phyloP scores from a whole-genome alignment of 345 rosid genomes.

The Anacardium occidentale region DNA sequence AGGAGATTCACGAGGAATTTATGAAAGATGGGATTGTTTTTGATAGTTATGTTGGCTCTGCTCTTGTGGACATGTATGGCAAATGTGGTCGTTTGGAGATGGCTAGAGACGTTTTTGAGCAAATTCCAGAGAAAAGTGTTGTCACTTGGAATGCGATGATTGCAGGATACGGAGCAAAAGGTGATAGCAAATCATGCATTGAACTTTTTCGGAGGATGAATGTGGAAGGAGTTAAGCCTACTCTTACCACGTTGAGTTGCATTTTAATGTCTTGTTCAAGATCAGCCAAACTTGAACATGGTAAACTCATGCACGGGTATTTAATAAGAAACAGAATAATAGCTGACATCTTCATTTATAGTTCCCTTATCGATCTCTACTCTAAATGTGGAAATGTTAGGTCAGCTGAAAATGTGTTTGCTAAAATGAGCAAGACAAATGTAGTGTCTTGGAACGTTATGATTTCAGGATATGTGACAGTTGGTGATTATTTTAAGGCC shows the following conservation, averaged over 20 bases:
- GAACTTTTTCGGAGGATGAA: constrained; percentile 54
- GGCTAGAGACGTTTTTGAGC: constrained; percentile 55
- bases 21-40: constrained; percentile 28
- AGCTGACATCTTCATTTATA: constrained; percentile 36
- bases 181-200: constrained; percentile 53
- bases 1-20: constrained; percentile 48
- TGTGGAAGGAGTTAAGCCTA: constrained; percentile 47
- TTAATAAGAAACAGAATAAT: constrained; percentile 38
- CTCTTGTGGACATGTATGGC: constrained; percentile 74
- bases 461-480: constrained; percentile 57
- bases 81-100: constrained; percentile 59
- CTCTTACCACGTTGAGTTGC: constrained; percentile 54
- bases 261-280: constrained; percentile 57
- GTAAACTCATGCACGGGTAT: constrained; percentile 56
- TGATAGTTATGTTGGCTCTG: constrained; percentile 59
- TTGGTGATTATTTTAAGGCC: constrained; percentile 53
- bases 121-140: constrained; percentile 41
- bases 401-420: constrained; percentile 52
- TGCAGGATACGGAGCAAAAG: constrained; percentile 40
- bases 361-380: constrained; percentile 59
- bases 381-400: constrained; percentile 54
- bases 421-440: constrained; percentile 28
- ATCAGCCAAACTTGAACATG: constrained; percentile 49
- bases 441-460: constrained; percentile 57
- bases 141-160: constrained; percentile 73